Conservation (phyloP, 202 grass and related monocot species). For the Saccharum hybrid region DNA sequence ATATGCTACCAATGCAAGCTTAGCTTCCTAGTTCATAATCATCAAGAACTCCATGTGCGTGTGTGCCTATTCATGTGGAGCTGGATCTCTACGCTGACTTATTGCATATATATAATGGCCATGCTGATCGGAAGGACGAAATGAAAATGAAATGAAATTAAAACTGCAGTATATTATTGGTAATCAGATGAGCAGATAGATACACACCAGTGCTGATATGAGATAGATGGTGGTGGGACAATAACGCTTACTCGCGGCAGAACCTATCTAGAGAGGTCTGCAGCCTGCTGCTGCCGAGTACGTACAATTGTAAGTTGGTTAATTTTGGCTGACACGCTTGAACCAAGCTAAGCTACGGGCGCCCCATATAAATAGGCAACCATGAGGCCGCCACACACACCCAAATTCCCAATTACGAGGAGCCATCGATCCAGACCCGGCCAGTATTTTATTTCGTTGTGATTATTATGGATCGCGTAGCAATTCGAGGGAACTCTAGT, state of each 20-base stretch:
- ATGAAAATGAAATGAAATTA: neutral
- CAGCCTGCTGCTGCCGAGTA: neutral
- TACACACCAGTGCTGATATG: neutral
- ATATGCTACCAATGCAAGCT: neutral
- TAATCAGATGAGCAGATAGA: neutral
- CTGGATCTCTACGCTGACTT: neutral
- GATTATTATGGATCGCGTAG: too few relatives aligned
- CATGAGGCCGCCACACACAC: neutral
- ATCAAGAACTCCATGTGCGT: neutral
- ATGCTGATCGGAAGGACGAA: neutral
- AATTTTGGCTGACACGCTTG: neutral
- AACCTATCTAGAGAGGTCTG: neutral
- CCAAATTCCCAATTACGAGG: neutral
- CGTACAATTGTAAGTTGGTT: neutral
- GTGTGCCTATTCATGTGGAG: neutral
- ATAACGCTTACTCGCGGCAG: neutral
- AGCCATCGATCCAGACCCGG: neutral
- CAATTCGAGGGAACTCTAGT: neutral
- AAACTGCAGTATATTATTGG: neutral
- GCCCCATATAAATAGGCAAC: constrained; percentile 1
- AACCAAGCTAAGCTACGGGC: neutral
- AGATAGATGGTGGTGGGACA: neutral
- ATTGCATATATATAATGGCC: neutral
- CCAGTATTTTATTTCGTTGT: too few relatives aligned
- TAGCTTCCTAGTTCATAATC: neutral